Conservation (phyloP, 257 asterid genomes). For the Solanum lycopersicoides region DNA sequence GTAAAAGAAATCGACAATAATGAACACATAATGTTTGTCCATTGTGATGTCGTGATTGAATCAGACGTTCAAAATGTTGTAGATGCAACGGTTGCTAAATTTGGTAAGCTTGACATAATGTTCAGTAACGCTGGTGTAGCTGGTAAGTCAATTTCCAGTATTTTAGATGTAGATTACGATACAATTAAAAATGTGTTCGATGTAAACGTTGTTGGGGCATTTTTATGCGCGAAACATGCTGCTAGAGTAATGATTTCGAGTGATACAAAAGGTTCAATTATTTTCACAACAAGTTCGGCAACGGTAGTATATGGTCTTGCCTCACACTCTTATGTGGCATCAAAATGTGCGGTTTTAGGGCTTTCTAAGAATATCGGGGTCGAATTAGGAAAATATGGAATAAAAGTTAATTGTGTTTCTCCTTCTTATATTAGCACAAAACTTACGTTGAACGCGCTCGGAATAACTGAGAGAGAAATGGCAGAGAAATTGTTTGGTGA, state of each 20-base stretch:
- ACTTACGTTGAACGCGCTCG: background rate
- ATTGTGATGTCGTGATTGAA: background rate
- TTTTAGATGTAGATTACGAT: background rate
- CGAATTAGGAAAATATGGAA: background rate
- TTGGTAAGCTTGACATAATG: conserved; percentile 2
- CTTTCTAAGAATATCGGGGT: background rate
- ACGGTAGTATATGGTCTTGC: background rate
- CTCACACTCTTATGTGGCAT: background rate
- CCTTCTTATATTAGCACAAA: background rate
- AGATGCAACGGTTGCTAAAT: background rate
- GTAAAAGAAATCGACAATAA: background rate
- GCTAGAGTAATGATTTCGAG: conserved; percentile 1
- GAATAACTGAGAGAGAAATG: background rate
- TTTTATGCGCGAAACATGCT: background rate
- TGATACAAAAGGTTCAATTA: background rate
- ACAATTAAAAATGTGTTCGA: background rate
- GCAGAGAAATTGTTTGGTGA: background rate
- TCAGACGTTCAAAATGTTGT: background rate
- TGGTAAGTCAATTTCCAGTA: background rate
- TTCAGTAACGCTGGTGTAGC: background rate
- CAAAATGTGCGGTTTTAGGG: background rate
- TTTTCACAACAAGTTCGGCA: background rate
- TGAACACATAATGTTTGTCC: background rate
- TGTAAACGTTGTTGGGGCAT: background rate
- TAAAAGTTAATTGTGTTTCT: background rate